Conservation (phyloP, 1,284 basidiomycete species). For the Leccinum pachyderme region DNA sequence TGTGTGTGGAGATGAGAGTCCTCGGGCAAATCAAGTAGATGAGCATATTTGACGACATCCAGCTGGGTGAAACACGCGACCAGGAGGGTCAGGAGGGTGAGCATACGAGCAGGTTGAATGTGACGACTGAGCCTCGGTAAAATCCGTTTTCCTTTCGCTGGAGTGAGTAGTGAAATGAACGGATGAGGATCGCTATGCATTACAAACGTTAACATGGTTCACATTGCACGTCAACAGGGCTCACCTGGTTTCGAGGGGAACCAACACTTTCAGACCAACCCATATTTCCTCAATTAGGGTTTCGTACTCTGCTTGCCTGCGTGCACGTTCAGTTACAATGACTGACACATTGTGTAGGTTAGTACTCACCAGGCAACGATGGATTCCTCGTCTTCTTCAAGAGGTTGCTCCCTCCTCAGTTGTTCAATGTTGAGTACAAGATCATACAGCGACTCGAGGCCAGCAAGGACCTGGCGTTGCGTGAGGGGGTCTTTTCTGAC, state of each 20-base stretch:
- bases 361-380: slow-evolving; percentile 51
- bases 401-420: slow-evolving; percentile 76
- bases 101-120: slow-evolving; percentile 75
- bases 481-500: slow-evolving; percentile 72
- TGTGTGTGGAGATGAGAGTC: slow-evolving; percentile 42
- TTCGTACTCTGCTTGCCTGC: slow-evolving; percentile 63
- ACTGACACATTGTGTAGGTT: not conserved
- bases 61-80: slow-evolving; percentile 93
- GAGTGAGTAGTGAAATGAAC: slow-evolving; percentile 88
- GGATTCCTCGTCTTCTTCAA: slow-evolving; percentile 56
- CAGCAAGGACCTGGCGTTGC: slow-evolving; percentile 74
- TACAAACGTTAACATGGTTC: slow-evolving; percentile 4
- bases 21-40: slow-evolving; percentile 63
- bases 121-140: slow-evolving; percentile 90
- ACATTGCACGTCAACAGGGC: slow-evolving; percentile 11
- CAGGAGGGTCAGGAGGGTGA: slow-evolving; percentile 87
- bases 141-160: slow-evolving; percentile 92
- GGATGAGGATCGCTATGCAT: slow-evolving; percentile 83
- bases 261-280: slow-evolving; percentile 81
- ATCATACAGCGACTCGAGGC: slow-evolving; percentile 88
- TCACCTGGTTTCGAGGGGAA: slow-evolving; percentile 87
- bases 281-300: slow-evolving; percentile 72
- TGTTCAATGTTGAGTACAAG: slow-evolving; percentile 85
- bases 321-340: slow-evolving; percentile 3
- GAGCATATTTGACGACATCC: slow-evolving; percentile 81